These are phyloP conservation scores for Herpotrichia juniperi DNA, from an alignment of 2,329 filamentous ascomycete species.

Conservation along the genomic window DNA sequence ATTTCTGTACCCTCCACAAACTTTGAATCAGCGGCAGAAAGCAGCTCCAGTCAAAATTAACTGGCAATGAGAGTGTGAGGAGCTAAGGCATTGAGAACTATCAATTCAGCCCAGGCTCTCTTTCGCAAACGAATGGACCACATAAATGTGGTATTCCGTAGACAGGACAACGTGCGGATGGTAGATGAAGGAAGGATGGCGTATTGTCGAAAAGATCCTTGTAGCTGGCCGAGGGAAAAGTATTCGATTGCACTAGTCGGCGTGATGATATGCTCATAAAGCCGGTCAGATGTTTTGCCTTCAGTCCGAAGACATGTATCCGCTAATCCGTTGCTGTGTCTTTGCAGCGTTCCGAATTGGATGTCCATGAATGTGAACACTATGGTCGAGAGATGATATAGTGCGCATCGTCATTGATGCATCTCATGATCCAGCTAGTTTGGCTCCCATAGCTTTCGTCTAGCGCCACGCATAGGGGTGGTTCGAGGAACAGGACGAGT, in stretches of 20 bases:
- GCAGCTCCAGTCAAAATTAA: background rate
- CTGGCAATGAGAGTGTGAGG: background rate
- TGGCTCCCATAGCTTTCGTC: slow-evolving; percentile 49
- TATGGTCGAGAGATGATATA: background rate
- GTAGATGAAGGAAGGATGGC: background rate
- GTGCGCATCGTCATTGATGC: background rate
- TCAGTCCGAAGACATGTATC: background rate
- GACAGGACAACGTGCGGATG: background rate
- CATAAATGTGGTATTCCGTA: background rate
- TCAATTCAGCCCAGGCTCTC: background rate
- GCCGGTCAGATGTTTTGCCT: background rate
- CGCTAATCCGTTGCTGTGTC: background rate
- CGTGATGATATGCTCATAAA: background rate
- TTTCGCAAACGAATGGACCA: background rate
- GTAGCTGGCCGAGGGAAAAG: background rate
- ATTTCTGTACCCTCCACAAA: background rate
- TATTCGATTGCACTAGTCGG: background rate
- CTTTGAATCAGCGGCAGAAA: background rate
- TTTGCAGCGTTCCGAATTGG: background rate
- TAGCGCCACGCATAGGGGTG: slow-evolving; percentile 38
- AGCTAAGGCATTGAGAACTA: too few species aligned
- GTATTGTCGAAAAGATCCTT: background rate
- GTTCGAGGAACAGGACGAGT: slow-evolving; percentile 39
- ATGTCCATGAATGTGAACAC: background rate
- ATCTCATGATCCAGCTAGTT: slow-evolving; percentile 28